Base-by-base conservation (phyloP, 139 green algal species). In the Protoeuglena noctilucae region DNA sequence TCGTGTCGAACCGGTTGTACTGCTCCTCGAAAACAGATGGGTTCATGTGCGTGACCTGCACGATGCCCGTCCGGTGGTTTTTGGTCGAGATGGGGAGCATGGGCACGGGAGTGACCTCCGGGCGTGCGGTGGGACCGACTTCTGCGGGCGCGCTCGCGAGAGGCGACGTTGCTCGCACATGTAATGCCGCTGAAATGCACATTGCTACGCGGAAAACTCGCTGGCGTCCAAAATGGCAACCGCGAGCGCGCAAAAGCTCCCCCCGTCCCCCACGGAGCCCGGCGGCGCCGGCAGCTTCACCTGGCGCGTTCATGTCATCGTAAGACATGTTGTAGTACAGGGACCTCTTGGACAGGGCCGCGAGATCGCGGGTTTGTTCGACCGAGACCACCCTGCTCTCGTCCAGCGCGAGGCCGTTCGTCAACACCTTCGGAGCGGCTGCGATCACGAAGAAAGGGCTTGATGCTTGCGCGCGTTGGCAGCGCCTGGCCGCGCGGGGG, bases 21-120 rank as follows among this genome's bases (percentile, higher is more conserved):
- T 96, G 79, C 60, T 89, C 74, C 28, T 94, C 85, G 70, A 94
- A 94, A 17, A 70, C 56, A 40, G 74, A 84, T n/a, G 51, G 54
- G 28, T 60, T 56, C 27, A 90, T 58, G 56, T 86, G 68, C 41
- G 65, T 47, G 28, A 74, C 68, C 54, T 79, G 28, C 19, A 73
- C 67, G 21, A 68, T 53, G 48, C 71, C 72, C 48, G 62, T 50
- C 54, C 51, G 62, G n/a, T 60, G 54, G 40, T 68, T 47, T 61
- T 69, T 68, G 53, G 65, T 48, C 14, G 54, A 25, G 45, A 69
- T 61, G 55, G 67, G 54, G 16, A 56, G 57, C 34, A 59, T 5
- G 27, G 53, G n/a, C n/a, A n/a, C n/a, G n/a, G n/a, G n/a, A n/a
- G n/a, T n/a, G n/a, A n/a, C n/a, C n/a, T n/a, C n/a, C n/a, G 28